These are phyloP conservation scores for Colletotrichum sp. DNA, from an alignment of 2,329 filamentous ascomycete species.

Conservation along the genomic window DNA sequence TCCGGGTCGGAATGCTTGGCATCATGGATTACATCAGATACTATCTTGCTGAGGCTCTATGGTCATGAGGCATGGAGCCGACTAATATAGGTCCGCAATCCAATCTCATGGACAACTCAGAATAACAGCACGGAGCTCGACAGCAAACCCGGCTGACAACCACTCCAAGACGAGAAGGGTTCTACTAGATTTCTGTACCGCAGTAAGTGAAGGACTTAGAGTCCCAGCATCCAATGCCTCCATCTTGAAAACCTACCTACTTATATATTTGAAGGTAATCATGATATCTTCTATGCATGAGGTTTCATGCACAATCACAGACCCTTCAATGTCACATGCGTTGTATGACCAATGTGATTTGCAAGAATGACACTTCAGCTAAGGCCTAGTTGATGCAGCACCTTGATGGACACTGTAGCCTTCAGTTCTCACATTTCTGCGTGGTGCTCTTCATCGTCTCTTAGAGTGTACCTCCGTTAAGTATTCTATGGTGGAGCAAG, in stretches of 20 bases:
- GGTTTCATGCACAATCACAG: not conserved
- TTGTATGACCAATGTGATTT: not conserved
- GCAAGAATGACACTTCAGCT: rapidly evolving
- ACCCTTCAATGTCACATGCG: too few species aligned
- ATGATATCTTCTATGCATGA: not conserved
- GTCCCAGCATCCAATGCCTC: not conserved
- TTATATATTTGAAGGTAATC: not conserved
- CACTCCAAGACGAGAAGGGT: not conserved
- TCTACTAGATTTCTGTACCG: not conserved
- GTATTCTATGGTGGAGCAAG: not conserved
- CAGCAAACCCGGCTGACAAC: not conserved
- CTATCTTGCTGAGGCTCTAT: not conserved
- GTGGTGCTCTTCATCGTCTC: not conserved
- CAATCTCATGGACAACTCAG: rapidly evolving
- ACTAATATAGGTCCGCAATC: rapidly evolving
- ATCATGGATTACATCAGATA: too few species aligned
- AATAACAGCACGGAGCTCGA: not conserved
- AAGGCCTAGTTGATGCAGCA: not conserved
- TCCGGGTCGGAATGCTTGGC: not conserved
- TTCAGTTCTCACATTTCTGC: not conserved
- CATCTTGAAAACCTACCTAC: not conserved
- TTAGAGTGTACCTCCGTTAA: not conserved
- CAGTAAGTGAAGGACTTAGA: not conserved
- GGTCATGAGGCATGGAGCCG: rapidly evolving
- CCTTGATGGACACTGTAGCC: not conserved